phyloP scores from a whole-genome alignment of 202 grass and related monocot genomes.

The Dendrocalamus latiflorus region DNA sequence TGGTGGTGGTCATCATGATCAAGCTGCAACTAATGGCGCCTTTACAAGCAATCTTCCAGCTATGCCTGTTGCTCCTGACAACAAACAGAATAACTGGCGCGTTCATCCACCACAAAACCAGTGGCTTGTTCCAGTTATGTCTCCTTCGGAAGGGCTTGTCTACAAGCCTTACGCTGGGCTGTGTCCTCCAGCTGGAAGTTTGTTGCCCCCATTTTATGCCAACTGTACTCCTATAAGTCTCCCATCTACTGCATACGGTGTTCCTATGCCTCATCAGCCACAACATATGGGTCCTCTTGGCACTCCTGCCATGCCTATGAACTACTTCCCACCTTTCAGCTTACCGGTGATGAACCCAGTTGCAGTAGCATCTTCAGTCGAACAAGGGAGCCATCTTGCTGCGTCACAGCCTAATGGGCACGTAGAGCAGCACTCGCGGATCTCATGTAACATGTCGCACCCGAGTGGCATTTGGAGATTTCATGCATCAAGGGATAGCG shows the following conservation, averaged over 20 bases:
- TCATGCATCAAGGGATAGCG: conserved; percentile 56
- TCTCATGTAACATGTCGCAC: conserved; percentile 49
- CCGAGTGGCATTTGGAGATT: conserved; percentile 50
- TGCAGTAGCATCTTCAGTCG: conserved; percentile 40
- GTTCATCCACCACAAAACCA: conserved; percentile 50
- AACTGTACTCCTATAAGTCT: conserved; percentile 45
- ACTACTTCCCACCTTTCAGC: conserved; percentile 68
- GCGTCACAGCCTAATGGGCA: conserved; percentile 34
- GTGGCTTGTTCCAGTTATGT: conserved; percentile 85
- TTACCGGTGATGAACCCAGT: conserved; percentile 53
- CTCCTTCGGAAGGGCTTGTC: conserved; percentile 80
- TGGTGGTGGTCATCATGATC: conserved; percentile 15
- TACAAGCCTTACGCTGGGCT: conserved; percentile 76
- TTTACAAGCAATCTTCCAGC: conserved; percentile 22
- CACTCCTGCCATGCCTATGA: conserved; percentile 33
- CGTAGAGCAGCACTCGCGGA: conserved; percentile 42
- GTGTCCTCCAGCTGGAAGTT: conserved; percentile 68
- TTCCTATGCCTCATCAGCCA: conserved; percentile 44
- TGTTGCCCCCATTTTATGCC: conserved; percentile 64
- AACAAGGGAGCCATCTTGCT: conserved; percentile 53
- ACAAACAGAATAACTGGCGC: conserved; percentile 46
- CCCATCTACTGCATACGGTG: conserved; percentile 45
- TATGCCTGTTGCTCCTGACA: conserved; percentile 32
- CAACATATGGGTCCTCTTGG: conserved; percentile 51
- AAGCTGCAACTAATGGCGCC: conserved; percentile 1